Conservation (phyloP, 2,329 filamentous ascomycete genomes). For the Fusarium clavum region DNA sequence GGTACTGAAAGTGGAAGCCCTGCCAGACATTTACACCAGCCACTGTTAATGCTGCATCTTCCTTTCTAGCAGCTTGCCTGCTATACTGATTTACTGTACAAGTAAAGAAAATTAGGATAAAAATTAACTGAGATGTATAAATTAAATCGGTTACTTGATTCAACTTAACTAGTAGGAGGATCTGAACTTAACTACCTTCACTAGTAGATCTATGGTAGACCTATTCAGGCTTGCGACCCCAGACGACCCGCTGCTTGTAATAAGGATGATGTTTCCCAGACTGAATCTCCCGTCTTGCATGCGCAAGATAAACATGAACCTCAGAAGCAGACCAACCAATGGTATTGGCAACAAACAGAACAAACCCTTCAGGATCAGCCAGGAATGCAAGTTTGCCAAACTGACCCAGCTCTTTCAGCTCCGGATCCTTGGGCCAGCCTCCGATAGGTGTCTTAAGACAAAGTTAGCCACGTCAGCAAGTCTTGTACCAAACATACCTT, state of each 20-base stretch:
- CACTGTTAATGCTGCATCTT: neutral
- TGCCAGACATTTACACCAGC: neutral
- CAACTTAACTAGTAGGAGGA: neutral
- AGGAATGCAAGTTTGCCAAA: constrained; percentile 10
- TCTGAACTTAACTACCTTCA: neutral
- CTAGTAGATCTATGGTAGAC: neutral
- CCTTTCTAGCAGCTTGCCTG: neutral
- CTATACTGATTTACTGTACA: neutral
- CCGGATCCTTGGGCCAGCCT: constrained; percentile 9
- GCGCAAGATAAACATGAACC: constrained; percentile 13
- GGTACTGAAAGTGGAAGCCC: neutral
- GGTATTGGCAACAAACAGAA: constrained; percentile 17
- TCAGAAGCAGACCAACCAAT: constrained; percentile 14
- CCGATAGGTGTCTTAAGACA: constrained; percentile 2
- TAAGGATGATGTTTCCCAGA: constrained; percentile 11
- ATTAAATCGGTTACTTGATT: neutral
- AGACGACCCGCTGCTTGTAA: constrained; percentile 10
- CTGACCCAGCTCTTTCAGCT: constrained; percentile 3
- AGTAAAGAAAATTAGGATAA: neutral
- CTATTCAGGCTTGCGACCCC: constrained; percentile 5
- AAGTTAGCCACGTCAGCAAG: neutral
- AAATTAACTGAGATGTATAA: neutral
- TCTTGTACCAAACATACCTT: neutral
- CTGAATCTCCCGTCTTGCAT: constrained; percentile 6
- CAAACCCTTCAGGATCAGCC: constrained; percentile 2